These are phyloP conservation scores for Aspergillus novofumigatus DNA, from an alignment of 2,329 filamentous ascomycete species.

Conservation along the genomic window DNA sequence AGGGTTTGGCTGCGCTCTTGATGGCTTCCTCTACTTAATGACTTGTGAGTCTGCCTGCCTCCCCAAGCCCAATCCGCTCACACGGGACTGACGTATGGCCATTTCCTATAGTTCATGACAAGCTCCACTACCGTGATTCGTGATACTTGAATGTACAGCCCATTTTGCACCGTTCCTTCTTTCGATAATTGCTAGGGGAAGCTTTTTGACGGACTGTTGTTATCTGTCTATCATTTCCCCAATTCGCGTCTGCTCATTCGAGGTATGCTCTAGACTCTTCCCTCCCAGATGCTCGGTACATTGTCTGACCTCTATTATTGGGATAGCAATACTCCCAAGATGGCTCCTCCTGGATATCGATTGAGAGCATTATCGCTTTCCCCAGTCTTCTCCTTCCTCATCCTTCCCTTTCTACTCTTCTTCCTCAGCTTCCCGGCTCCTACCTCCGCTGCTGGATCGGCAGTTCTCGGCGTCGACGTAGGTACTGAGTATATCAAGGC, in stretches of 20 bases:
- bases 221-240: background rate
- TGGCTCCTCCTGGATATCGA: constrained; percentile 29
- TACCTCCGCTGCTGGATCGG: constrained; percentile 61
- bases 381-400: constrained; percentile 39
- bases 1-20: constrained; percentile 20
- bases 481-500: constrained; percentile 98
- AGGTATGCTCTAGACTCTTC: background rate
- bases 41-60: background rate
- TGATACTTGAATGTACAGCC: background rate
- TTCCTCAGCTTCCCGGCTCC: constrained; percentile 52
- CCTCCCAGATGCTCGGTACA: background rate
- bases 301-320: background rate
- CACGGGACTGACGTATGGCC: background rate
- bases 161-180: background rate
- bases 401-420: constrained; percentile 50
- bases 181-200: background rate
- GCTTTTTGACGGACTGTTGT: background rate
- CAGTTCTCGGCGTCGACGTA: constrained; percentile 87
- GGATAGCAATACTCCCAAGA: constrained; percentile 12
- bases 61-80: background rate
- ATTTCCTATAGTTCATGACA: background rate
- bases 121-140: background rate
- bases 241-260: background rate
- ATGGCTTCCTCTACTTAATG: constrained; percentile 22
- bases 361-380: constrained; percentile 21